phyloP scores from a whole-genome alignment of 805 yeast species.

The Metschnikowia sp. region DNA sequence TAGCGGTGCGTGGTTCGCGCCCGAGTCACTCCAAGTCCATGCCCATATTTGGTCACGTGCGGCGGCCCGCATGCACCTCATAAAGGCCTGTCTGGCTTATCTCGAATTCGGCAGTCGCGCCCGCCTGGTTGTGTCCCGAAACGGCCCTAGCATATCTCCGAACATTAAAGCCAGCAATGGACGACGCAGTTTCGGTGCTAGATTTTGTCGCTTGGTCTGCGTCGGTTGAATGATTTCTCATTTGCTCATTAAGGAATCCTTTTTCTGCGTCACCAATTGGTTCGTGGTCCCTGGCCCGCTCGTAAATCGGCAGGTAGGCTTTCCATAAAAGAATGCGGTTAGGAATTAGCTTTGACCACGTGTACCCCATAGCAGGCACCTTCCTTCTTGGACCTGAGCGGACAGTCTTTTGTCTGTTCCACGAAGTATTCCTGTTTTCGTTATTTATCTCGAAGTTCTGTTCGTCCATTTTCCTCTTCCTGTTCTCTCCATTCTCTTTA shows the following conservation, averaged over 20 bases:
- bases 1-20: conserved; percentile 3
- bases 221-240: no score
- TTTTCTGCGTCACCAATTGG: not conserved
- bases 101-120: conserved; percentile 8
- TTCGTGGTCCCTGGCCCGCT: not conserved
- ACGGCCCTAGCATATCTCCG: conserved; percentile 8
- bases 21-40: conserved; percentile 4
- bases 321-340: conserved; percentile 18
- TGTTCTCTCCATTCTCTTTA: not conserved
- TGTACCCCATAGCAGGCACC: conserved; percentile 18
- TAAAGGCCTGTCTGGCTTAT: conserved; percentile 8
- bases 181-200: no score
- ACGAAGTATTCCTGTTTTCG: not conserved
- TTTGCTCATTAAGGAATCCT: not conserved
- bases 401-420: not conserved
- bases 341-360: conserved; percentile 18
- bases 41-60: conserved; percentile 11
- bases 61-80: conserved; percentile 5
- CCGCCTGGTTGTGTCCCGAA: not conserved
- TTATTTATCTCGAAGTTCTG: not conserved
- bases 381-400: conserved; percentile 7
- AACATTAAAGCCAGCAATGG: conserved; percentile 1
- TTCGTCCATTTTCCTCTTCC: not conserved
- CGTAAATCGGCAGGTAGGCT: conserved; percentile 7
- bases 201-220: no score